Evolutionary conservation across 805 yeast species (phyloP).

Genomic region (Metschnikowia colocasiae): DNA sequence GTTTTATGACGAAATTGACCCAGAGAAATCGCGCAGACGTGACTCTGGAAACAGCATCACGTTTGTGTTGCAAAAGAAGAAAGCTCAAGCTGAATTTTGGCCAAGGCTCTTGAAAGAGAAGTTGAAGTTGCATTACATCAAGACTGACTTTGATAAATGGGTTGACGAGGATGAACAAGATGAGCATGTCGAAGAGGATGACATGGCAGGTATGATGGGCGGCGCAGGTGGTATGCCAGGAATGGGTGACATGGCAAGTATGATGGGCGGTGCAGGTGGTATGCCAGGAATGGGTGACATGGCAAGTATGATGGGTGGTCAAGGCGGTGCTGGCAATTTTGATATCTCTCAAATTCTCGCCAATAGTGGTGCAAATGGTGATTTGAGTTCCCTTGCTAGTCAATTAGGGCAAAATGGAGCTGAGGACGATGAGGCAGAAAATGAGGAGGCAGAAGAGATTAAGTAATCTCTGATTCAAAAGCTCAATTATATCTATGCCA

Average conservation of each 20-base stretch:
- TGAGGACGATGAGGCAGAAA: conserved; percentile 15
- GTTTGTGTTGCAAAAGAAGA: conserved; percentile 68
- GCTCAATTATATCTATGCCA: neutral
- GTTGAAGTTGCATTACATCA: conserved; percentile 70
- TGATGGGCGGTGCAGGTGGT: conserved; percentile 24
- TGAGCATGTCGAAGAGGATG: conserved; percentile 50
- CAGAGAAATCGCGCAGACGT: conserved; percentile 56
- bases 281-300: conserved; percentile 18
- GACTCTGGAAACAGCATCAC: conserved; percentile 56
- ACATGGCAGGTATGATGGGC: conserved; percentile 25
- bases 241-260: conserved; percentile 20
- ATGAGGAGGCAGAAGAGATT: conserved; percentile 16
- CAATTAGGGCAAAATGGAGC: conserved; percentile 39
- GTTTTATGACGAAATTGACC: conserved; percentile 71
- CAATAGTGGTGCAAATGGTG: conserved; percentile 32
- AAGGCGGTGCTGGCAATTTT: conserved; percentile 23
- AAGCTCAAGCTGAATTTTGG: conserved; percentile 76
- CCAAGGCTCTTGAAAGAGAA: conserved; percentile 91
- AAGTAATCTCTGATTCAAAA: neutral
- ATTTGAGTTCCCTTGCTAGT: conserved; percentile 39
- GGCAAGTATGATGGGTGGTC: conserved; percentile 28
- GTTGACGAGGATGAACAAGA: conserved; percentile 98
- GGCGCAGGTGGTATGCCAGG: conserved; percentile 23
- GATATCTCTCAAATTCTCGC: conserved; percentile 22
- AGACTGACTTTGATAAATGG: conserved; percentile 97